Base-by-base conservation (phyloP, 2,329 filamentous ascomycete species). In the Sporothrix inflata region DNA sequence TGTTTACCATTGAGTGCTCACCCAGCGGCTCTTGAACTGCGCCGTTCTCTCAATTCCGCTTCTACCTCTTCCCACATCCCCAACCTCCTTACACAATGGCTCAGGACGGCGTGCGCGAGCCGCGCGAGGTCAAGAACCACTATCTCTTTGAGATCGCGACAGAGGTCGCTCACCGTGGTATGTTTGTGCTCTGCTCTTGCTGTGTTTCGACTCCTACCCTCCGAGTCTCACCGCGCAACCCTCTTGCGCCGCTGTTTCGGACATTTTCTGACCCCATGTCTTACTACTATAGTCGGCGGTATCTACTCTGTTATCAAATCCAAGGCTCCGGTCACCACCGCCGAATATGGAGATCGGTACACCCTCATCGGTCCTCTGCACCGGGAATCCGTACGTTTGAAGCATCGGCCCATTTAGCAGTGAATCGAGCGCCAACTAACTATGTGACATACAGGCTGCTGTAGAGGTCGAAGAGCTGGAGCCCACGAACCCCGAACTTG, bases 221-320 rank as follows among this genome's bases (percentile, higher is more conserved):
- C 2, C n/a, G 24, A 27, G 14, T 42, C 30, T 24, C 47, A 27
- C 53, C 14, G 30, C 61, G 27, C 49, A 19, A 8, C 21, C 21
- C 11, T n/a, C 16, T 57, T 16, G 19, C n/a, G 9, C 19, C n/a
- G n/a, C 27, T 21, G 30, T n/a, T 30, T 69, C n/a, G 34, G 16
- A 53, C 34, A 40, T 27, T 38, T 45, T 27, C 66, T 67, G 24
- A 70, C 34, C 12, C 38, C 57, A 21, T 49, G 63, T 47, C 45
- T 68, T 68, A 27, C 49, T 19, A 40, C 30, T 2, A 11, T 72
- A 97, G 96, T 99, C 74, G 96, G 96, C 79, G 96, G 96, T 78
- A 99, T 99, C 84, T 99, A 99, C 86, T 98, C 95, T 19, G 96
- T 99, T 76, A 91, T 99, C 83, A 99, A 99, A 84, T 99, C 96